phyloP scores from a whole-genome alignment of 331 rosid genomes.

The Quercus lobata region DNA sequence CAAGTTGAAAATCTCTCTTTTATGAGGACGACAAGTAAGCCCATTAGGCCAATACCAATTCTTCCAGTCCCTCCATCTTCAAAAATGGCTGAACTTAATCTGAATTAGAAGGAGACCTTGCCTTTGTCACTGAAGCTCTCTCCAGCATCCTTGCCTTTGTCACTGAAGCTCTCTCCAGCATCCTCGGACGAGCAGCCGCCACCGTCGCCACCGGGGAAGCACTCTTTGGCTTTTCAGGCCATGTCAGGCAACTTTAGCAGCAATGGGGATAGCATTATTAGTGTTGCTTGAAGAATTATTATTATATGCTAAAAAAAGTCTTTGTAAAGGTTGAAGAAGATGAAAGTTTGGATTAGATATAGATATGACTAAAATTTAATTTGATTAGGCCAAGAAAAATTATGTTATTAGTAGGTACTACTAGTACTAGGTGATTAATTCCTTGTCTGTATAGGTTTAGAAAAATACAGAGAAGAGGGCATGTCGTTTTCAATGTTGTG shows the following conservation, averaged over 20 bases:
- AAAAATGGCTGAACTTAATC: constrained; percentile 58
- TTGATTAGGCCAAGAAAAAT: background rate
- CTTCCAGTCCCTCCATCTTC: constrained; percentile 63
- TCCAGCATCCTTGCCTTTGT: constrained; percentile 31
- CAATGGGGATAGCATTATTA: constrained; percentile 60
- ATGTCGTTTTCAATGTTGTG: constrained; percentile 34
- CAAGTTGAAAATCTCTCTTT: background rate
- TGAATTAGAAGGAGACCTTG: constrained; percentile 44
- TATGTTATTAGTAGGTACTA: constrained; percentile 25
- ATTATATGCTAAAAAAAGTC: background rate
- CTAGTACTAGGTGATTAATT: constrained; percentile 37
- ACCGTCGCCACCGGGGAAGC: constrained; percentile 10
- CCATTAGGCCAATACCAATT: constrained; percentile 63
- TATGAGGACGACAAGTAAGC: constrained; percentile 13
- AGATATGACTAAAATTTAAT: background rate
- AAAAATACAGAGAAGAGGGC: constrained; percentile 14
- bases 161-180: constrained; percentile 39
- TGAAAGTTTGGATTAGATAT: constrained; percentile 6
- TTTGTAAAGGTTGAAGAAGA: background rate
- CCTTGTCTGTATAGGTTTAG: constrained; percentile 32
- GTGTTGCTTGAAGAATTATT: constrained; percentile 54
- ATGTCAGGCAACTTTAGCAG: constrained; percentile 42
- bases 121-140: constrained; percentile 52
- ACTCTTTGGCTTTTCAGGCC: constrained; percentile 47
- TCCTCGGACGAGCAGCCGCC: constrained; percentile 22